Base-by-base conservation (phyloP, 345 rosid genomes). In the Salix dunnii region DNA sequence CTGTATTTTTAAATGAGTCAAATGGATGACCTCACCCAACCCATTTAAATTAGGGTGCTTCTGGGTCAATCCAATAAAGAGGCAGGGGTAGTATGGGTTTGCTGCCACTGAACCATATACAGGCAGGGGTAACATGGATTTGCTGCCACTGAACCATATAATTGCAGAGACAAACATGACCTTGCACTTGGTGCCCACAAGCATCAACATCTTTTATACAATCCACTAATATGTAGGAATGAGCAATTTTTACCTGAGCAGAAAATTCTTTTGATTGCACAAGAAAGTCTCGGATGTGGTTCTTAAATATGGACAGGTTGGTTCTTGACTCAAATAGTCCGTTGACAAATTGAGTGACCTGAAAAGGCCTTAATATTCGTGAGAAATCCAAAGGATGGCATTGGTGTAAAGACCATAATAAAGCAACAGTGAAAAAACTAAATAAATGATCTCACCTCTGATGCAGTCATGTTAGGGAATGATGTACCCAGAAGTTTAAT, bases 251-350 rank as follows among this genome's bases (percentile, higher is more conserved):
- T 84, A 91, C 96, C 93, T 90, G 96, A 76, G 93, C 96, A 27
- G 96, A 91, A 77, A 91, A 91, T 77, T 90, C 96, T 78, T 91
- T 91, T 16, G 96, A 91, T 71, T 91, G 96, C 79, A 91, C 97
- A 67, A 96, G 97, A 81, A 96, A 96, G 84, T 96, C 99, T 40
- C 99, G 85, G 58, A 96, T 96, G 79, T 90, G 97, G 79, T 89
- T 81, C 86, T 96, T 96, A 68, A 96, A 96, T 18, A 84, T 79
- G 60, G 99, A 82, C 28, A 91, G 88, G 78, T 96, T 97, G 79
- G 84, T 91, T 80, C 89, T 91, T 1, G 97, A 92, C 80, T 96
- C 96, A 79, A 86, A 88, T 30, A 94, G 88, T 70, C 97, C 94
- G 78, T 84, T 85, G 75, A 96, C 99, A 81, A 96, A 94, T 78